phyloP scores from a whole-genome alignment of 2,329 filamentous ascomycete species.

The Fusarium sp. region DNA sequence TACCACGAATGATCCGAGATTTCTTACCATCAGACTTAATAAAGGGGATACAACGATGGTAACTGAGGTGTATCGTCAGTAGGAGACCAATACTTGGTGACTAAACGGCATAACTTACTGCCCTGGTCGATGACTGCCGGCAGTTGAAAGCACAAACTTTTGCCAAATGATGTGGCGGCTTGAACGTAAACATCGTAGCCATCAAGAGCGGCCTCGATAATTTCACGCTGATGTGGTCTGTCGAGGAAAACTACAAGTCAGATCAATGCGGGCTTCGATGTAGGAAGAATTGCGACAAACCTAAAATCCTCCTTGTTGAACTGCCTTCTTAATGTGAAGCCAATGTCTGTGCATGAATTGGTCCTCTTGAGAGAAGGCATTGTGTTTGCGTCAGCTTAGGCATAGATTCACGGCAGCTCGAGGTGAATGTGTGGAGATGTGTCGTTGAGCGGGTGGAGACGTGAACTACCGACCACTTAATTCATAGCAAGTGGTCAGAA shows the following conservation, averaged over 20 bases:
- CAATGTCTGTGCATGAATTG: constrained; percentile 71
- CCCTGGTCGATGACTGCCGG: constrained; percentile 89
- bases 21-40: constrained; percentile 84
- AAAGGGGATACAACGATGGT: constrained; percentile 92
- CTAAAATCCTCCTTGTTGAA: constrained; percentile 82
- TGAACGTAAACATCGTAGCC: constrained; percentile 94
- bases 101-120: constrained; percentile 65
- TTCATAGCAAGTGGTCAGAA: constrained; percentile 10
- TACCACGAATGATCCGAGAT: constrained; percentile 27
- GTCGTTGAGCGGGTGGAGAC: neutral
- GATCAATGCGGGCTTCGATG: neutral
- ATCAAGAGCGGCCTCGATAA: constrained; percentile 83
- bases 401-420: constrained; percentile 11
- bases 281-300: constrained; percentile 53
- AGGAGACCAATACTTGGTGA: neutral
- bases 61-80: constrained; percentile 61
- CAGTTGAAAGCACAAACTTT: constrained; percentile 92
- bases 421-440: neutral
- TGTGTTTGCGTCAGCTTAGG: constrained; percentile 31
- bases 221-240: constrained; percentile 87
- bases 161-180: constrained; percentile 90
- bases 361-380: constrained; percentile 59
- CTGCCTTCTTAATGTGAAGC: constrained; percentile 78
- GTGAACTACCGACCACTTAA: constrained; percentile 9
- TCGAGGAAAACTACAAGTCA: constrained; percentile 5